Conservation (phyloP, 2,329 filamentous ascomycete species). For the Stagonosporopsis cucurbitacearum region DNA sequence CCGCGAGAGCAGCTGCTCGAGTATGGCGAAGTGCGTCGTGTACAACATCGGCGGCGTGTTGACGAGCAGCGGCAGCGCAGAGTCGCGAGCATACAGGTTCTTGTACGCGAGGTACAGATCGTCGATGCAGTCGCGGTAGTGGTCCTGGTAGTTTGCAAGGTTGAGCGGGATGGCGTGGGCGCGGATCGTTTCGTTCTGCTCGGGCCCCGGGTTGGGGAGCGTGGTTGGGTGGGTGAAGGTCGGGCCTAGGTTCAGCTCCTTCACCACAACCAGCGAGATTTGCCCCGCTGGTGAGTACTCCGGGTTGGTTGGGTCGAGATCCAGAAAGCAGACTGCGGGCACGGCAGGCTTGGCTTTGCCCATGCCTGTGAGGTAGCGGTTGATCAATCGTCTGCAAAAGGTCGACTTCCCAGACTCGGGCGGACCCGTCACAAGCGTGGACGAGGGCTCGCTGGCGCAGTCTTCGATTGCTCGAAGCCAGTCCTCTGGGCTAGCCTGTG, state of each 20-base stretch:
- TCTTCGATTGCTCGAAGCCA: slow-evolving; percentile 52
- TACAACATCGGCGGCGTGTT: slow-evolving; percentile 79
- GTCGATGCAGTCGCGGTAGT: slow-evolving; percentile 69
- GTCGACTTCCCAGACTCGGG: slow-evolving; percentile 80
- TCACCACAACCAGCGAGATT: slow-evolving; percentile 69
- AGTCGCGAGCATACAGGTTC: slow-evolving; percentile 50
- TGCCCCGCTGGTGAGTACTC: slow-evolving; percentile 75
- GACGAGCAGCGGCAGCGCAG: slow-evolving; percentile 66
- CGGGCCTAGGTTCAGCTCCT: slow-evolving; percentile 67
- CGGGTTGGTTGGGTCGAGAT: slow-evolving; percentile 79
- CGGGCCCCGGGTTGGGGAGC: slow-evolving; percentile 27
- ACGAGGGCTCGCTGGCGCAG: slow-evolving; percentile 44
- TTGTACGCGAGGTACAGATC: slow-evolving; percentile 69
- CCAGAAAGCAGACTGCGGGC: slow-evolving; percentile 65
- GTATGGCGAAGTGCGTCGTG: slow-evolving; percentile 70
- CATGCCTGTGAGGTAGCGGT: slow-evolving; percentile 66
- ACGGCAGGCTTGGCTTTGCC: slow-evolving; percentile 36
- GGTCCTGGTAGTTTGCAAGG: slow-evolving; percentile 69
- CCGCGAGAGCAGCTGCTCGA: slow-evolving; percentile 63
- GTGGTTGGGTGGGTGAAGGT: slow-evolving; percentile 67
- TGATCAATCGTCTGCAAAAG: slow-evolving; percentile 70
- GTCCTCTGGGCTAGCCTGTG: slow-evolving; percentile 67
- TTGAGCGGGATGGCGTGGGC: slow-evolving; percentile 72
- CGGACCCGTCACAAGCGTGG: slow-evolving; percentile 70
- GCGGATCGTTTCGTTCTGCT: slow-evolving; percentile 56